Conservation (phyloP, 768 basidiomycete species). For the Amanita thiersii region DNA sequence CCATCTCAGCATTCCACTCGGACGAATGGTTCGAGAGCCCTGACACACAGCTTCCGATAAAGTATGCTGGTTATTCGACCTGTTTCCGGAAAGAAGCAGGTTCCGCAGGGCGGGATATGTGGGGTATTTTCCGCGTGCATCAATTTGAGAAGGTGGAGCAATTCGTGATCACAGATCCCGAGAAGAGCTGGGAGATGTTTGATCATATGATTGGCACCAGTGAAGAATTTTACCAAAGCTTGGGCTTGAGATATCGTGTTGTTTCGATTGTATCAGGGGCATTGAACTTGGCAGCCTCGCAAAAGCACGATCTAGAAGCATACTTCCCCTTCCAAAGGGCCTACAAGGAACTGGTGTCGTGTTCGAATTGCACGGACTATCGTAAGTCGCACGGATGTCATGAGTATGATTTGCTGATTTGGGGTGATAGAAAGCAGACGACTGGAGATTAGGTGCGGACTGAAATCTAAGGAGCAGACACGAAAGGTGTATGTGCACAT, state of each 20-base stretch:
- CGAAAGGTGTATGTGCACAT: slow-evolving; percentile 97
- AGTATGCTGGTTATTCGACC: slow-evolving; percentile 84
- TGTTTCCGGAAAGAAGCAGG: slow-evolving; percentile 99
- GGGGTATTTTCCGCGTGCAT: slow-evolving; percentile 99
- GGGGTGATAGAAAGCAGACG: slow-evolving; percentile 70
- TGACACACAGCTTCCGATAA: slow-evolving; percentile 84
- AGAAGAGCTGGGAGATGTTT: slow-evolving; percentile 91
- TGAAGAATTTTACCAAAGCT: slow-evolving; percentile 94
- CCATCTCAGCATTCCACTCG: slow-evolving; percentile 90
- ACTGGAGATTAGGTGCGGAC: slow-evolving; percentile 88
- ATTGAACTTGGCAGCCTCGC: slow-evolving; percentile 91
- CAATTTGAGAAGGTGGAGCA: slow-evolving; percentile 99
- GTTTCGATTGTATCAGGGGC: slow-evolving; percentile 96
- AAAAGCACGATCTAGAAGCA: slow-evolving; percentile 97
- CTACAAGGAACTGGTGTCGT: slow-evolving; percentile 96
- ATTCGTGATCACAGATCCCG: slow-evolving; percentile 92
- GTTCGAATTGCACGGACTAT: slow-evolving; percentile 98
- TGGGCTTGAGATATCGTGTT: slow-evolving; percentile 86
- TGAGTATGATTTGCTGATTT: slow-evolving; percentile 1
- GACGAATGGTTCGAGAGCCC: slow-evolving; percentile 98
- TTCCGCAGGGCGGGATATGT: slow-evolving; percentile 94
- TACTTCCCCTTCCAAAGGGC: slow-evolving; percentile 98
- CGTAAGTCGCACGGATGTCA: slow-evolving; percentile 59
- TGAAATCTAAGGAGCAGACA: slow-evolving; percentile 85
- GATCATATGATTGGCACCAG: slow-evolving; percentile 85